A percentile compares a stretch with the other conserved stretches of the same genome.
Evolutionary conservation across 371 early-diverging fungal species (phyloP).

Genomic region (Mortierella sp.): DNA sequence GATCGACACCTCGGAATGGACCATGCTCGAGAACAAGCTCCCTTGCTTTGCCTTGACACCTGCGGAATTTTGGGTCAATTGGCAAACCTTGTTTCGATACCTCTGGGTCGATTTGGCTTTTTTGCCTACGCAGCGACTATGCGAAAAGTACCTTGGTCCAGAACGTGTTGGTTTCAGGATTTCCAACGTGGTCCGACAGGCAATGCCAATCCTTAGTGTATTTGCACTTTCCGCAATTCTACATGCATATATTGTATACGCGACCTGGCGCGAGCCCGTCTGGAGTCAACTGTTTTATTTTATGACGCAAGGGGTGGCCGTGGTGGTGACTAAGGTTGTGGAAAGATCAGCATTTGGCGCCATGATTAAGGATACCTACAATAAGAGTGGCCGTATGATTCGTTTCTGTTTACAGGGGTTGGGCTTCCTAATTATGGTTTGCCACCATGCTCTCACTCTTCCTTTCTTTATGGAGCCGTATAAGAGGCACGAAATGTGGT

Average conservation of each 20-base stretch:
- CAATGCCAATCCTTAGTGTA: conserved; percentile 30
- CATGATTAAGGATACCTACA: conserved; percentile 4
- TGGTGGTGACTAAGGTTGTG: conserved; percentile 23
- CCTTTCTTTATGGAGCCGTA: conserved; percentile 49
- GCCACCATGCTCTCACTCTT: conserved; percentile 22
- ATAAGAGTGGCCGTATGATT: not conserved
- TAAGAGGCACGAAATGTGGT: conserved; percentile 31
- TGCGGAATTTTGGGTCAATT: conserved; percentile 38
- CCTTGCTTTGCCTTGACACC: conserved; percentile 46
- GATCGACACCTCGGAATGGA: conserved; percentile 30
- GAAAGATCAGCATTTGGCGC: conserved; percentile 18
- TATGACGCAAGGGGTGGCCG: conserved; percentile 33
- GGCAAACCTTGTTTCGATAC: conserved; percentile 50
- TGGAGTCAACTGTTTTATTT: conserved; percentile 43
- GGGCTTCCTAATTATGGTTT: conserved; percentile 17
- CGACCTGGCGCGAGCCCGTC: conserved; percentile 30
- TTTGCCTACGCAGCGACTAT: conserved; percentile 24
- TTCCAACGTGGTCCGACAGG: conserved; percentile 4
- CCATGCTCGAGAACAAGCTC: conserved; percentile 30
- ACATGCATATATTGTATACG: conserved; percentile 40
- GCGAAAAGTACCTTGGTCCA: conserved; percentile 12
- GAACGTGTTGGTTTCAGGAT: conserved; percentile 15
- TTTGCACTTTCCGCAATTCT: conserved; percentile 32
- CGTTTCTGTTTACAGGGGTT: conserved; percentile 1
- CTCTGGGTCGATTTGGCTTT: conserved; percentile 51